Percentiles rank a stretch among this genome's conserved stretches.
Conservation (phyloP, 164 flowering plant species). For the Cinnamomum chago region DNA sequence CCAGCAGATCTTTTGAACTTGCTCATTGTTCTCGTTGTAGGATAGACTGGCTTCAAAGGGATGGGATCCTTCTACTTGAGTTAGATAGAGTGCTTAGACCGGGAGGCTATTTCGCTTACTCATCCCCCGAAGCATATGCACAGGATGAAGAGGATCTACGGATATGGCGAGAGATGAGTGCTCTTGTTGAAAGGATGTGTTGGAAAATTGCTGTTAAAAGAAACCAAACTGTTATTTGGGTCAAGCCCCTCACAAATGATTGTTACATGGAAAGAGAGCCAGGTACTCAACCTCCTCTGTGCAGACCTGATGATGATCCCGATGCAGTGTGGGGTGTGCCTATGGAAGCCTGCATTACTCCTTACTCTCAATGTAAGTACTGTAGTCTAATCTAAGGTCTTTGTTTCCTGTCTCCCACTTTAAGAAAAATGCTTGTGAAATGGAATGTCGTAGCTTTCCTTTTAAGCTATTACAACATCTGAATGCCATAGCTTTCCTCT, state of each 20-base stretch:
- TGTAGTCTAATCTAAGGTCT: not conserved
- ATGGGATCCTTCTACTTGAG: conserved; percentile 90
- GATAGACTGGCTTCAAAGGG: conserved; percentile 94
- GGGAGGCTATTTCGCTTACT: conserved; percentile 93
- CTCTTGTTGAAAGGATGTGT: conserved; percentile 87
- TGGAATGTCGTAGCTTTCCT: not conserved
- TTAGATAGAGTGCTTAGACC: conserved; percentile 86
- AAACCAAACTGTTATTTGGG: conserved; percentile 92
- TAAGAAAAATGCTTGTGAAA: not conserved
- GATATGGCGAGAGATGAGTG: conserved; percentile 88
- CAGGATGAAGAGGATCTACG: conserved; percentile 85
- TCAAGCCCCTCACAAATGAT: conserved; percentile 77
- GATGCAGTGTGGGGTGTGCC: conserved; percentile 67
- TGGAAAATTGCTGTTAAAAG: conserved; percentile 76
- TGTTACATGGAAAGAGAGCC: conserved; percentile 73
- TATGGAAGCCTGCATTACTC: conserved; percentile 87
- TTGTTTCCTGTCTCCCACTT: not conserved
- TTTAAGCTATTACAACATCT: not conserved
- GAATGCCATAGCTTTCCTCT: not conserved
- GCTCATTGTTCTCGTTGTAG: conserved; percentile 96
- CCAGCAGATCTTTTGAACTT: conserved; percentile 91
- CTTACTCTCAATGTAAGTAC: conserved; percentile 80
- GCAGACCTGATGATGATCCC: conserved; percentile 78
- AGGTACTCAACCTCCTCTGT: conserved; percentile 80
- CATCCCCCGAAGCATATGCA: conserved; percentile 96